Evolutionary conservation across 108 stramenopile species (phyloP).

Genomic region (Bacterosira constricta): DNA sequence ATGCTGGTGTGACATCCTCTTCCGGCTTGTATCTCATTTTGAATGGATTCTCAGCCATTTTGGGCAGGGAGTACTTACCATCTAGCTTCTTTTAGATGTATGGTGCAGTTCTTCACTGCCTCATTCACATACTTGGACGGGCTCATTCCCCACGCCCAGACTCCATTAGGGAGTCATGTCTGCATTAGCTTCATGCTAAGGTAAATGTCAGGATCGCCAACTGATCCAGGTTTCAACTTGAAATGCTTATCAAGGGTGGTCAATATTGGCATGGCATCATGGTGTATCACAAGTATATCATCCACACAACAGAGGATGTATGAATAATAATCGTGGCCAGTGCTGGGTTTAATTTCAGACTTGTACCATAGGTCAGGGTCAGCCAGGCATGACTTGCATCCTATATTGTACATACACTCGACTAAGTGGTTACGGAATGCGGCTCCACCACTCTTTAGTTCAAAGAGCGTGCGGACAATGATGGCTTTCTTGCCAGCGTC

Average conservation of each 20-base stretch:
- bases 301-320: too few relatives aligned
- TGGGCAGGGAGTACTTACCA: not conserved
- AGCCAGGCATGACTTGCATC: too few relatives aligned
- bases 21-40: constrained; percentile 11
- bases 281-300: too few relatives aligned
- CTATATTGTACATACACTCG: too few relatives aligned
- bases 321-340: too few relatives aligned
- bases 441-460: too few relatives aligned
- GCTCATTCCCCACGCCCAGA: not conserved
- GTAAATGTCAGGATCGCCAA: not conserved
- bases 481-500: too few relatives aligned
- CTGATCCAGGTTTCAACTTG: not conserved
- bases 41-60: not conserved
- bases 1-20: not conserved
- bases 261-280: not conserved
- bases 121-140: not conserved
- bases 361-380: too few relatives aligned
- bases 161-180: not conserved
- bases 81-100: not conserved
- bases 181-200: not conserved
- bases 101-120: not conserved
- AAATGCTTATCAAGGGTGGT: not conserved
- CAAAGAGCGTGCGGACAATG: too few relatives aligned
- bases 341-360: too few relatives aligned
- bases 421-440: too few relatives aligned